Conservation (phyloP, 139 green algal genomes). For the Edaphochlamys debaryana region DNA sequence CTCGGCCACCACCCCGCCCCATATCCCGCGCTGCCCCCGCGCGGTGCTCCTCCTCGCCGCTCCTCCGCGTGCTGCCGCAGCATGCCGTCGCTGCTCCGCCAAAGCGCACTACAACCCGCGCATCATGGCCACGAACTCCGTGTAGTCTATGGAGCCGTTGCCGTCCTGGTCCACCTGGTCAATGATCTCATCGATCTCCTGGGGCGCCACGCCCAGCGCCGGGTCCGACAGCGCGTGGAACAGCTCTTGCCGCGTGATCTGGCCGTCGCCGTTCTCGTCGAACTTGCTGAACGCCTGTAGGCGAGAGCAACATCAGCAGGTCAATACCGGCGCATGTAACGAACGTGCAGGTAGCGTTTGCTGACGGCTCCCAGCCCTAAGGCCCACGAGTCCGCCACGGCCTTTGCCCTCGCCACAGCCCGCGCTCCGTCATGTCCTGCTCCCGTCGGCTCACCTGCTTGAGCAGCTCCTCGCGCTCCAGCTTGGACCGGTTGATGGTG, state of each 20-base stretch:
- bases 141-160: constrained; percentile 82
- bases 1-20: too few relatives aligned
- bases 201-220: constrained; percentile 36
- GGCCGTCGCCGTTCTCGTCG: constrained; percentile 79
- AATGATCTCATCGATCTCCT: constrained; percentile 56
- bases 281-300: constrained; percentile 77
- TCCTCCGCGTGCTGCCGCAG: too few relatives aligned
- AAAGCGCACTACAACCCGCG: constrained; percentile 39
- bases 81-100: too few relatives aligned
- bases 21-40: too few relatives aligned
- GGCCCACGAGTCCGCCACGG: too few relatives aligned
- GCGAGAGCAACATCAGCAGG: too few relatives aligned
- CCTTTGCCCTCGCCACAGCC: too few relatives aligned
- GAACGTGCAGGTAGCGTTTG: too few relatives aligned
- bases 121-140: constrained; percentile 85
- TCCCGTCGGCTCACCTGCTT: constrained; percentile 25
- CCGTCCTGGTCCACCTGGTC: constrained; percentile 77
- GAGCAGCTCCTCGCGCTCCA: constrained; percentile 82
- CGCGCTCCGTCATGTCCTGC: too few relatives aligned
- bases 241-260: constrained; percentile 65
- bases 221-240: constrained; percentile 39
- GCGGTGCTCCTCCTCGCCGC: too few relatives aligned
- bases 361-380: too few relatives aligned
- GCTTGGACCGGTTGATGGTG: constrained; percentile 78
- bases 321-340: too few relatives aligned